Conservation (phyloP, 1,284 basidiomycete species). For the Papiliotrema flavescens region DNA sequence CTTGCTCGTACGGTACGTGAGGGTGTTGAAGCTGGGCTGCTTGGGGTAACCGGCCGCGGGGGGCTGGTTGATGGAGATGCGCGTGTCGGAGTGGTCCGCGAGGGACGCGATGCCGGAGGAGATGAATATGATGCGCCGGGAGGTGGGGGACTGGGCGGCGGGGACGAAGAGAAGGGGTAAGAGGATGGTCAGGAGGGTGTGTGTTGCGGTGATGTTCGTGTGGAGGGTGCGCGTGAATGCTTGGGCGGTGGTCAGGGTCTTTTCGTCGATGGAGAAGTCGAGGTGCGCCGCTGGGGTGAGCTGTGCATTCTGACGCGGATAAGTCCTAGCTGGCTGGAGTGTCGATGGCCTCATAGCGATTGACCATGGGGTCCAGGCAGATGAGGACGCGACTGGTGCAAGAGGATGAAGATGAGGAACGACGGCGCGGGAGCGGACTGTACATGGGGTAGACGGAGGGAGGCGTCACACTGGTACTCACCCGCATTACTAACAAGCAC, state of each 20-base stretch:
- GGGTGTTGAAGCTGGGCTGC: background rate
- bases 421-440: too few species aligned
- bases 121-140: conserved; percentile 8
- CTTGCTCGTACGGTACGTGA: conserved; percentile 9
- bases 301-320: too few species aligned
- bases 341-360: too few species aligned
- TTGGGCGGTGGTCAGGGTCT: background rate
- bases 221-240: conserved; percentile 4
- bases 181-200: conserved; percentile 8
- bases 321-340: too few species aligned
- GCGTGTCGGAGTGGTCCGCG: background rate
- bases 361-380: too few species aligned
- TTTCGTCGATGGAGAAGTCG: background rate
- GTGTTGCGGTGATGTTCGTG: conserved; percentile 8
- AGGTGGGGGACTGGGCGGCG: background rate
- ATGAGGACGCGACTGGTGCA: too few species aligned
- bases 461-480: background rate
- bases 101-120: background rate
- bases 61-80: background rate
- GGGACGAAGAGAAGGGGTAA: conserved; percentile 6
- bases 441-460: too few species aligned
- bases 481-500: conserved; percentile 3
- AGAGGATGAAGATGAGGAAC: too few species aligned
- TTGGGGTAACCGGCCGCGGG: conserved; percentile 4
- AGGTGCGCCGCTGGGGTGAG: background rate